Conservation (phyloP, 1,284 basidiomycete species). For the Leccinum olivaceoglutinosum region DNA sequence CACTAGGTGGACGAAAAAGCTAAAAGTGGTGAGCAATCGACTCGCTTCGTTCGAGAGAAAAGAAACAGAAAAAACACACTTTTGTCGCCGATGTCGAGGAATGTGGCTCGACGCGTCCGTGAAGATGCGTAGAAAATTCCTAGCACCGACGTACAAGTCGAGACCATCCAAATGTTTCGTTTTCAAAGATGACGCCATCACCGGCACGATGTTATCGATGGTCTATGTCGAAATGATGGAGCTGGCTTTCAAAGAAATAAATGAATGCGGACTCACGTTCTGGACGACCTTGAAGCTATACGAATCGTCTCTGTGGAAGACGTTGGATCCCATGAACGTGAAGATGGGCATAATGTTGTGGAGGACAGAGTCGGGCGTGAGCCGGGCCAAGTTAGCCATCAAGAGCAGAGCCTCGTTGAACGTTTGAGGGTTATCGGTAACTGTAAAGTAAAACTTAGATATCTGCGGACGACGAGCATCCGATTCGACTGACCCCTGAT, state of each 20-base stretch:
- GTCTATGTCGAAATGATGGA: constrained; percentile 48
- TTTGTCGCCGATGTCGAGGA: constrained; percentile 81
- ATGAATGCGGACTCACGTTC: constrained; percentile 46
- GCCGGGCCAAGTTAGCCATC: constrained; percentile 77
- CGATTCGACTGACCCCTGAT: constrained; percentile 61
- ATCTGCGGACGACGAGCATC: background rate
- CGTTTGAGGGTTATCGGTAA: constrained; percentile 88
- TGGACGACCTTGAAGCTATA: constrained; percentile 95
- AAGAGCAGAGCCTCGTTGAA: constrained; percentile 93
- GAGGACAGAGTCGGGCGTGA: constrained; percentile 87
- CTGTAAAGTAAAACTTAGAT: constrained; percentile 33
- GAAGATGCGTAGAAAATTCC: constrained; percentile 81
- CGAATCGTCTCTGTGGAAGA: constrained; percentile 93
- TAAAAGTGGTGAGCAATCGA: constrained; percentile 26
- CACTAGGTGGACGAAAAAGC: constrained; percentile 90
- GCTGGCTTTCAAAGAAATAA: background rate
- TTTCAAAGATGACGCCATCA: constrained; percentile 79
- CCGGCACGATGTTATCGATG: constrained; percentile 88
- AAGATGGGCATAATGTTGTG: constrained; percentile 98
- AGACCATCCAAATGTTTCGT: constrained; percentile 46
- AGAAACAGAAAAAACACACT: constrained; percentile 38
- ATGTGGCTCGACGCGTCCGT: constrained; percentile 85
- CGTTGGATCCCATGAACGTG: constrained; percentile 97
- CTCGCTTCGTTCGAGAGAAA: constrained; percentile 1
- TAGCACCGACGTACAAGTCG: constrained; percentile 60